Evolutionary conservation across 305 asterid genomes (phyloP).

Genomic region (Fraxinus xanthoxyloides): DNA sequence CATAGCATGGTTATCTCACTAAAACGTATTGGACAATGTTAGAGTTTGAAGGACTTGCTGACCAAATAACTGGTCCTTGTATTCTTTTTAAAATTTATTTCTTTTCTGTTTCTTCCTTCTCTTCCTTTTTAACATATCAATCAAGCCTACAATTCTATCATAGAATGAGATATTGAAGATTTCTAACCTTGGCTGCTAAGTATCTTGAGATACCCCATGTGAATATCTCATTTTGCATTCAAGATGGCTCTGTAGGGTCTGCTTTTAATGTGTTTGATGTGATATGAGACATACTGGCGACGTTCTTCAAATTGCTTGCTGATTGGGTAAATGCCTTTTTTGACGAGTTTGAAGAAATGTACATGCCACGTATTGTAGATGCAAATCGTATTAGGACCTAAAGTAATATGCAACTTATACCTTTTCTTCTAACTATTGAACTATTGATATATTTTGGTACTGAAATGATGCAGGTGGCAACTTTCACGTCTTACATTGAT

Average conservation of each 20-base stretch:
- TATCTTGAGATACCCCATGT: background rate
- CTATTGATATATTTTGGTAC: background rate
- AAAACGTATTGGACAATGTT: background rate
- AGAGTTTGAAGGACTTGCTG: background rate
- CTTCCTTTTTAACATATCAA: background rate
- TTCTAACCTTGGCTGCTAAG: background rate
- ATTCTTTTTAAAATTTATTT: background rate
- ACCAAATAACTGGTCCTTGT: background rate
- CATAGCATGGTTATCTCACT: background rate
- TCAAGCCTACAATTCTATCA: slow-evolving; percentile 3
- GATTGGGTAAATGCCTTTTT: background rate
- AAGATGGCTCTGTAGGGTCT: background rate
- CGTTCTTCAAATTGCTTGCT: background rate
- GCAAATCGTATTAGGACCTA: background rate
- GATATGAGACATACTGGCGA: background rate
- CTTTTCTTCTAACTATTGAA: background rate
- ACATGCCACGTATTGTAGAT: background rate
- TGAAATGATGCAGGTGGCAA: slow-evolving; percentile 3
- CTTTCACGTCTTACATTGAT: background rate
- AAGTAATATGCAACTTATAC: background rate
- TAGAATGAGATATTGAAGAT: background rate
- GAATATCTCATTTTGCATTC: slow-evolving; percentile 5
- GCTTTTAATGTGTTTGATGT: background rate
- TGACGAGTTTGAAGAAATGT: background rate
- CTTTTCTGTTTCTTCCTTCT: background rate